phyloP scores from a whole-genome alignment of 371 early-diverging fungal species.

The Lichtheimia ornata region DNA sequence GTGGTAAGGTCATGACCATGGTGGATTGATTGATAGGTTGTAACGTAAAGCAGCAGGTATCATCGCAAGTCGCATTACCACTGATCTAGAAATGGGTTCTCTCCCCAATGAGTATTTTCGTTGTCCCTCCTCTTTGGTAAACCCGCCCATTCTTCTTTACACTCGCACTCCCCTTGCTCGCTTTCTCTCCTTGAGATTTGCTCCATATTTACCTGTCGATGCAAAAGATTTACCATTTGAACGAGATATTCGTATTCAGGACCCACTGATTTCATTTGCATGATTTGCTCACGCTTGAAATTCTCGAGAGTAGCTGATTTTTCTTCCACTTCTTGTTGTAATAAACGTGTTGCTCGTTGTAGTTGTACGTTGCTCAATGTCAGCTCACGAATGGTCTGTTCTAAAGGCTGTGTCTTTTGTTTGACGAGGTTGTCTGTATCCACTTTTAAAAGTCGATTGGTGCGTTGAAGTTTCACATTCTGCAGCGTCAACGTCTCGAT shows the following conservation, averaged over 20 bases:
- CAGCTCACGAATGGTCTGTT: constrained; percentile 40
- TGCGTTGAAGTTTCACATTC: constrained; percentile 49
- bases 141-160: too few relatives aligned
- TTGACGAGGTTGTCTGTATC: constrained; percentile 53
- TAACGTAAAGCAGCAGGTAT: constrained; percentile 50
- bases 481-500: constrained; percentile 49
- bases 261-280: constrained; percentile 49
- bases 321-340: constrained; percentile 46
- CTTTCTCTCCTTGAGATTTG: not conserved
- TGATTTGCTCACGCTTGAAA: constrained; percentile 35
- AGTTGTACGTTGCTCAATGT: constrained; percentile 45
- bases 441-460: constrained; percentile 50
- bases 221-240: constrained; percentile 55
- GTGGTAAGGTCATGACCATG: constrained; percentile 51
- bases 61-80: constrained; percentile 47
- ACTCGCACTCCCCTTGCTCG: not conserved
- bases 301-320: constrained; percentile 23
- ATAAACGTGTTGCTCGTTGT: constrained; percentile 40
- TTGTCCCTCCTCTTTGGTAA: too few relatives aligned
- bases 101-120: too few relatives aligned
- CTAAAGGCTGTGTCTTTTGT: constrained; percentile 47
- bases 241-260: constrained; percentile 57
- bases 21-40: constrained; percentile 48
- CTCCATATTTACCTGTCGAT: constrained; percentile 42
- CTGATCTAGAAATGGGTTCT: constrained; percentile 28